Conservation (phyloP, 2,329 filamentous ascomycete genomes). For the Trichocomaceae sp. region DNA sequence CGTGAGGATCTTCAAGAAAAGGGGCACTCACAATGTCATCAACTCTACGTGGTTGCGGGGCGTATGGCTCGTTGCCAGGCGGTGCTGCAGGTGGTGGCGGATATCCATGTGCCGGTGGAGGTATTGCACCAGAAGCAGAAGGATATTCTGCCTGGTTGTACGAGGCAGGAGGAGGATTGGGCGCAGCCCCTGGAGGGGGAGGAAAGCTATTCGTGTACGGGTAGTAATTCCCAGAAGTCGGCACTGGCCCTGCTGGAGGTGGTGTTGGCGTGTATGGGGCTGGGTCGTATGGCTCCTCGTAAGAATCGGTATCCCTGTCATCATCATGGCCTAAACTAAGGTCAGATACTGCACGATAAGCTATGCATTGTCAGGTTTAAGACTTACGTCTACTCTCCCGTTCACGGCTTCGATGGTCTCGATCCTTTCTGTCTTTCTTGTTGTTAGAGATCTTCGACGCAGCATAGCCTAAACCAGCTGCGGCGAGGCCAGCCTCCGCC, state of each 20-base stretch:
- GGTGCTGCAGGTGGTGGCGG: conserved; percentile 29
- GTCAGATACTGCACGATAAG: conserved; percentile 5
- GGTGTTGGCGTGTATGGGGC: conserved; percentile 34
- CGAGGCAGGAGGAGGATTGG: conserved; percentile 20
- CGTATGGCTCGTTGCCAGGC: conserved; percentile 34
- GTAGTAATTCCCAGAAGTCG: conserved; percentile 29
- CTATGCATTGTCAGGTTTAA: conserved; percentile 7
- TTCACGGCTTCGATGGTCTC: conserved; percentile 29
- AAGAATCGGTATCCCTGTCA: conserved; percentile 29
- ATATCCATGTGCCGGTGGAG: conserved; percentile 34
- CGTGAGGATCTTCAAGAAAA: conserved; percentile 31
- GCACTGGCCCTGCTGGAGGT: conserved; percentile 23
- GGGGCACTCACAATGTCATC: conserved; percentile 49
- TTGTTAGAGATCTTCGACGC: conserved; percentile 53
- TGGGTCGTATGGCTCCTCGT: conserved; percentile 37
- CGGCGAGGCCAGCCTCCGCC: conserved; percentile 52
- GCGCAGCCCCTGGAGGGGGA: conserved; percentile 34
- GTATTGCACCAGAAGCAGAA: conserved; percentile 31
- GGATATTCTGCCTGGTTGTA: conserved; percentile 8
- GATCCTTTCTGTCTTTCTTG: conserved; percentile 40
- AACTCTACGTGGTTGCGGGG: conserved; percentile 31
- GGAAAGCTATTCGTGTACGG: conserved; percentile 37
- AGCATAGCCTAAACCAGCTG: conserved; percentile 51
- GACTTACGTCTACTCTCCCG: conserved; percentile 46
- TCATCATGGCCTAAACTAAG: conserved; percentile 25